Evolutionary conservation across 805 yeast genomes (phyloP).

Genomic region (Helenozyma rhizophorensis): DNA sequence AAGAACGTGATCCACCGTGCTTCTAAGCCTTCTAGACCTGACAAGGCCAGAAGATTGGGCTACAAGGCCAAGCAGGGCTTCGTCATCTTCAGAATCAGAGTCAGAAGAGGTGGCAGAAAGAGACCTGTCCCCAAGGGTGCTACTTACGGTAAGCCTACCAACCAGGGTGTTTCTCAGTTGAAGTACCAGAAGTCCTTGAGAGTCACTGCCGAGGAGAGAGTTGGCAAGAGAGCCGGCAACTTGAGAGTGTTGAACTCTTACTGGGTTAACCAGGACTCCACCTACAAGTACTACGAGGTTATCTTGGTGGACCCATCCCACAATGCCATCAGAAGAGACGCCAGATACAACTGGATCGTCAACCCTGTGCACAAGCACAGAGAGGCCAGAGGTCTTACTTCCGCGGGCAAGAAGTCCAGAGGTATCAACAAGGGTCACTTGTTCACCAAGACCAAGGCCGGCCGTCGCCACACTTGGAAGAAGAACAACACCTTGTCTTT

Average conservation of each 20-base stretch:
- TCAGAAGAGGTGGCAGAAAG: constrained; percentile 99
- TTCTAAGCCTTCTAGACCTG: constrained; percentile 98
- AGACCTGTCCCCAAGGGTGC: constrained; percentile 99
- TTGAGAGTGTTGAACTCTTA: constrained; percentile 98
- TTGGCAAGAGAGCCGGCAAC: constrained; percentile 98
- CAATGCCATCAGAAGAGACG: constrained; percentile 98
- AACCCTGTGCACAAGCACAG: constrained; percentile 99
- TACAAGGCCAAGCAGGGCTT: constrained; percentile 99
- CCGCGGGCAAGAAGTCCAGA: constrained; percentile 98
- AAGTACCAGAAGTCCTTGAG: constrained; percentile 98
- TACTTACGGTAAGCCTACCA: constrained; percentile 99
- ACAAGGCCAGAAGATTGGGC: constrained; percentile 99
- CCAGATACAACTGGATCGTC: constrained; percentile 99
- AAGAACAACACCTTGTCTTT: constrained; percentile 95
- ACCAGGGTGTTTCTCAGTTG: constrained; percentile 99
- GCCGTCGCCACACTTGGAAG: constrained; percentile 99
- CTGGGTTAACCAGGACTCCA: constrained; percentile 99
- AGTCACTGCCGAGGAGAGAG: constrained; percentile 99
- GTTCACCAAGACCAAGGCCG: constrained; percentile 96
- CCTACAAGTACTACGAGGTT: constrained; percentile 99
- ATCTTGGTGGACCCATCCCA: constrained; percentile 96
- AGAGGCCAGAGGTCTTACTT: constrained; percentile 98
- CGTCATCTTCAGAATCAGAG: constrained; percentile 97
- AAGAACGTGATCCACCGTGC: constrained; percentile 98
- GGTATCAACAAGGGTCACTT: constrained; percentile 99